These are phyloP conservation scores for Spiraea crenata DNA, from an alignment of 331 rosid genomes.

Conservation along the genomic window DNA sequence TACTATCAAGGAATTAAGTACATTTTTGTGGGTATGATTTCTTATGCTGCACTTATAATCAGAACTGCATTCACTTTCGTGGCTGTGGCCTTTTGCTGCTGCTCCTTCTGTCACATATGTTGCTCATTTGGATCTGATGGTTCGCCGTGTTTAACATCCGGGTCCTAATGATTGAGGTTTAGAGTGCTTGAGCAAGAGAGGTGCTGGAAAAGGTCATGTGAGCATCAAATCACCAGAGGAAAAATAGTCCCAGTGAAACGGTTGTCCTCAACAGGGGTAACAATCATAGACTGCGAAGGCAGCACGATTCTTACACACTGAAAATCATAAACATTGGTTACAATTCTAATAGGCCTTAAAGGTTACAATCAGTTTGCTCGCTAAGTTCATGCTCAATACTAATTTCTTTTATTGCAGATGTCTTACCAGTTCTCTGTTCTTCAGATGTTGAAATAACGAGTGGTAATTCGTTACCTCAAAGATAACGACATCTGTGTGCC, in stretches of 20 bases:
- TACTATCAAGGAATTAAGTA: too few relatives aligned
- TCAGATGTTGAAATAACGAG: neutral
- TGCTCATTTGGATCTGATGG: neutral
- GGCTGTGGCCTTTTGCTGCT: neutral
- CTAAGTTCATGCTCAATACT: too few relatives aligned
- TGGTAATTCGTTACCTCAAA: neutral
- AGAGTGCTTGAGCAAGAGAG: neutral
- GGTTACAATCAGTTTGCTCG: too few relatives aligned
- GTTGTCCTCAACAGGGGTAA: neutral
- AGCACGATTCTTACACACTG: neutral
- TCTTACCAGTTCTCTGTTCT: conserved; percentile 7
- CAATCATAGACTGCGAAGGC: neutral
- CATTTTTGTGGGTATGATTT: too few relatives aligned
- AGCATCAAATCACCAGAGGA: neutral
- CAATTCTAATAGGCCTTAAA: too few relatives aligned
- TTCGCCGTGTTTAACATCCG: neutral
- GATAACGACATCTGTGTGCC: neutral
- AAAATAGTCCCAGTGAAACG: conserved; percentile 4
- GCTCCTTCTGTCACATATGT: neutral
- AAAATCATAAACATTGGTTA: neutral
- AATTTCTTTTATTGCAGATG: too few relatives aligned
- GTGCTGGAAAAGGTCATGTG: neutral
- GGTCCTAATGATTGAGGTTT: neutral
- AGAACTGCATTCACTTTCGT: too few relatives aligned
- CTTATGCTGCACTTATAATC: too few relatives aligned